Evolutionary conservation across 345 rosid genomes (phyloP), one percentile per base, ranked within the genome.

Genomic region (Microcos paniculata): DNA sequence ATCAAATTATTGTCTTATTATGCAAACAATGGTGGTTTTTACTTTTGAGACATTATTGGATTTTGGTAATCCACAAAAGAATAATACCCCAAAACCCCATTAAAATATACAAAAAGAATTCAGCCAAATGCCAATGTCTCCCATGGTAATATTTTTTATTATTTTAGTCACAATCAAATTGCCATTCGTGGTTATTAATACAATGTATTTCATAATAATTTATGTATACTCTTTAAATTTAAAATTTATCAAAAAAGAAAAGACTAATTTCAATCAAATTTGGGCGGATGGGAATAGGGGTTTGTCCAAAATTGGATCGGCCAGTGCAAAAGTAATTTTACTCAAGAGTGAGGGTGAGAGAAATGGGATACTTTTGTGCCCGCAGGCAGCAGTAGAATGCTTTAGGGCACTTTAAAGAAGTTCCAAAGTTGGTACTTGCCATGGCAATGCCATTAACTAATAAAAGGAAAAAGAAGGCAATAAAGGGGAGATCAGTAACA

Each of bases 1-100:
- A 42, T 33, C 6, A 55, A 57, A 57, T 43, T 57, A 16, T 57
- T 58, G 66, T 58, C 76, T 72, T 42, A 43, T 72, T 57, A 57
- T 15, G 57, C 62, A 48, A 69, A 30, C 16, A 16, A 43, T 24
- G 7, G 71, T 45, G 71, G 71, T 45, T 45, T 67, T 0, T 67
- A 8, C 38, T 45, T 45, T 67, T 67, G 8, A 67, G 38, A 35
- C 21, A 67, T 42, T 42, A 42, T 28, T 45, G 19, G 23, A 46
- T 67, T 66, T 45, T 45, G 38, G 13, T 26, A 66, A 67, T 45
- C 56, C 38, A 26, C 4, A 24, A 21, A 45, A 45, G 24, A 13
- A 63, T 14, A 63, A 63, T 38, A 63, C 40, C 70, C 23, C 70
- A 23, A 67, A 45, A 67, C 24, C 53, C 38, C 38, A 35, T 24